Evolutionary conservation across 495 filamentous ascomycete species (phyloP).

Genomic region (Opeltia flavorubescens): DNA sequence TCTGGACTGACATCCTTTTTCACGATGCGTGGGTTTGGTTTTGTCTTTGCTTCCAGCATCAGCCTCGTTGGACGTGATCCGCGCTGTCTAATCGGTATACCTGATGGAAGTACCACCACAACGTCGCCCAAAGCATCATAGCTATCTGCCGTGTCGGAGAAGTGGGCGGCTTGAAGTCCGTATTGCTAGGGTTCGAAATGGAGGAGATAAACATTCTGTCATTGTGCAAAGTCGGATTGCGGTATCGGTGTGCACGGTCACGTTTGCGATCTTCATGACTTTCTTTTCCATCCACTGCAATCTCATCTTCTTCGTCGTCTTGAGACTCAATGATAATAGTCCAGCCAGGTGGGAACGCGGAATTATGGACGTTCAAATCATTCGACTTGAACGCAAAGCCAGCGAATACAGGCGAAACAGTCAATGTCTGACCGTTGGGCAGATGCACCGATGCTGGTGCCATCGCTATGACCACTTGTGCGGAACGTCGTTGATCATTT

Average conservation of each 20-base stretch:
- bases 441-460: slow-evolving; percentile 30
- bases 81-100: slow-evolving; percentile 10
- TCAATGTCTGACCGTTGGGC: slow-evolving; percentile 75
- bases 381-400: slow-evolving; percentile 79
- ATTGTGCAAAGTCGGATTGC: slow-evolving; percentile 53
- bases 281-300: slow-evolving; percentile 11
- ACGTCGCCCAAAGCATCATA: slow-evolving; percentile 89
- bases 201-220: slow-evolving; percentile 83
- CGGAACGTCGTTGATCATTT: background rate
- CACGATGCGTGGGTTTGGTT: slow-evolving; percentile 37
- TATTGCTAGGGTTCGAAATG: slow-evolving; percentile 68
- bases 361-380: slow-evolving; percentile 51
- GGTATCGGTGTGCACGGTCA: slow-evolving; percentile 45
- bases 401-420: slow-evolving; percentile 70
- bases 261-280: slow-evolving; percentile 5
- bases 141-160: slow-evolving; percentile 79
- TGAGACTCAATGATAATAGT: slow-evolving; percentile 69
- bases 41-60: slow-evolving; percentile 20
- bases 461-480: background rate
- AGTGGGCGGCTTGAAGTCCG: slow-evolving; percentile 60
- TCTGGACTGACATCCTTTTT: slow-evolving; percentile 42
- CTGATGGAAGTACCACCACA: slow-evolving; percentile 97
- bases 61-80: slow-evolving; percentile 1
- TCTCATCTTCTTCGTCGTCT: slow-evolving; percentile 29
- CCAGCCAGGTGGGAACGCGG: slow-evolving; percentile 73